phyloP scores from a whole-genome alignment of 2,329 filamentous ascomycete genomes.

The Diaporthe sp. region DNA sequence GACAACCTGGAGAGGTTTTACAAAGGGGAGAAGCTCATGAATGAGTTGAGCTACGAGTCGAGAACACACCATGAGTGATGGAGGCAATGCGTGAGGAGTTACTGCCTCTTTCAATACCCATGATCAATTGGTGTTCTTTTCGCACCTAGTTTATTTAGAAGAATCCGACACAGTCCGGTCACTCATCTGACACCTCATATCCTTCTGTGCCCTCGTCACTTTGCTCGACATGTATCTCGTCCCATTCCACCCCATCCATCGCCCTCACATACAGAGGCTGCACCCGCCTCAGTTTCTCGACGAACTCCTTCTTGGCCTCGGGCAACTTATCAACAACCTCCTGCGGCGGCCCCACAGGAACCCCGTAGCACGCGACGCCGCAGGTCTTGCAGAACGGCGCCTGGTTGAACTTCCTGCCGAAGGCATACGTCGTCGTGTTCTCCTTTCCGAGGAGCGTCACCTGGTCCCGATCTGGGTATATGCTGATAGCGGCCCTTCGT shows the following conservation, averaged over 20 bases:
- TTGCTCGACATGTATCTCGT: constrained; percentile 42
- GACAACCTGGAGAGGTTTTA: constrained; percentile 49
- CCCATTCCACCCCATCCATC: constrained; percentile 39
- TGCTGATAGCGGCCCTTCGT: constrained; percentile 49
- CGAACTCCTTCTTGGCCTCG: constrained; percentile 45
- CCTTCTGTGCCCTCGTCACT: constrained; percentile 48
- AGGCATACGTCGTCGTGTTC: constrained; percentile 47
- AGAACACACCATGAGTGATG: constrained; percentile 28
- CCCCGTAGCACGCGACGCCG: constrained; percentile 48
- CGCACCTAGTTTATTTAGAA: background rate
- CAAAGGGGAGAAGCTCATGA: constrained; percentile 47
- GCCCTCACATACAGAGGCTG: constrained; percentile 38
- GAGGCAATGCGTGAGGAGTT: background rate
- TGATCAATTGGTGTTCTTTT: too few relatives aligned
- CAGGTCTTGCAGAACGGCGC: constrained; percentile 48
- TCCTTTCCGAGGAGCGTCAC: constrained; percentile 48
- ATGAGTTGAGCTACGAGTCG: constrained; percentile 38
- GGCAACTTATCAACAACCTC: constrained; percentile 48
- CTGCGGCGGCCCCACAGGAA: constrained; percentile 49
- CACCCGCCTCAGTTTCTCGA: constrained; percentile 38
- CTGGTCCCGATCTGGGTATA: constrained; percentile 48
- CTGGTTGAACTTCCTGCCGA: constrained; percentile 46
- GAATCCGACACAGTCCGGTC: background rate
- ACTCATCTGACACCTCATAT: constrained; percentile 42
- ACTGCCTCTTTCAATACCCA: background rate